Evolutionary conservation across 2,329 filamentous ascomycete genomes (phyloP).

Genomic region (Ustilaginoidea virens): DNA sequence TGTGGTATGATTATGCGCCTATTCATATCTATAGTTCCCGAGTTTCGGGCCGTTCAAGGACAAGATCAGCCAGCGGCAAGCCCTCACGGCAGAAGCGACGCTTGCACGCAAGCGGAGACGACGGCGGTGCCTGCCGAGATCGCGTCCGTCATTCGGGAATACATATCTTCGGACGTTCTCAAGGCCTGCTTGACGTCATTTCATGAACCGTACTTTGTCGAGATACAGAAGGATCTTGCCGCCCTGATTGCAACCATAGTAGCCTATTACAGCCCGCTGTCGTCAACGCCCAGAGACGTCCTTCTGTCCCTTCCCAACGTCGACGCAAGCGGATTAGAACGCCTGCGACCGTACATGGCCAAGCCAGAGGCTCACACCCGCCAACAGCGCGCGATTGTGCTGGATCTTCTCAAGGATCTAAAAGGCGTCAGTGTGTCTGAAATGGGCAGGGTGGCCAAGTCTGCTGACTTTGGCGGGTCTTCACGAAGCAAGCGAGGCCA

Average conservation of each 20-base stretch:
- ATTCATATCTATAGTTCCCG: conserved; percentile 71
- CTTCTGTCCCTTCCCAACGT: conserved; percentile 72
- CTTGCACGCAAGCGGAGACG: conserved; percentile 16
- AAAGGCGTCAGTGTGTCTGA: conserved; percentile 88
- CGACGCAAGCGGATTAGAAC: conserved; percentile 48
- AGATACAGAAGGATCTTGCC: conserved; percentile 85
- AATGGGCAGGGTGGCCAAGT: conserved; percentile 65
- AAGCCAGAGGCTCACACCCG: conserved; percentile 47
- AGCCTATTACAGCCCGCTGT: conserved; percentile 55
- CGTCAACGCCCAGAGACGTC: conserved; percentile 55
- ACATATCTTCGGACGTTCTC: conserved; percentile 76
- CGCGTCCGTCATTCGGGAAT: conserved; percentile 63
- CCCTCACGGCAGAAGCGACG: conserved; percentile 12
- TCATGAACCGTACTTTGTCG: conserved; percentile 92
- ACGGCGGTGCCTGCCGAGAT: conserved; percentile 36
- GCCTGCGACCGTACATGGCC: conserved; percentile 44
- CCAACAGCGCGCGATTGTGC: conserved; percentile 63
- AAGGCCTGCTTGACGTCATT: conserved; percentile 81
- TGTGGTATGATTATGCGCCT: conserved; percentile 74
- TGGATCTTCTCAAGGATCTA: conserved; percentile 74
- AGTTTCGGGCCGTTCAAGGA: conserved; percentile 42
- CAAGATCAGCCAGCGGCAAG: conserved; percentile 7
- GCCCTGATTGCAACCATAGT: conserved; percentile 77
- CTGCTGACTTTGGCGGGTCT: conserved; percentile 20
- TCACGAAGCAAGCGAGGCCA: conserved; percentile 12